These are phyloP conservation scores for Colletotrichum chlorophyti DNA, from an alignment of 2,329 filamentous ascomycete genomes.

Conservation along the genomic window DNA sequence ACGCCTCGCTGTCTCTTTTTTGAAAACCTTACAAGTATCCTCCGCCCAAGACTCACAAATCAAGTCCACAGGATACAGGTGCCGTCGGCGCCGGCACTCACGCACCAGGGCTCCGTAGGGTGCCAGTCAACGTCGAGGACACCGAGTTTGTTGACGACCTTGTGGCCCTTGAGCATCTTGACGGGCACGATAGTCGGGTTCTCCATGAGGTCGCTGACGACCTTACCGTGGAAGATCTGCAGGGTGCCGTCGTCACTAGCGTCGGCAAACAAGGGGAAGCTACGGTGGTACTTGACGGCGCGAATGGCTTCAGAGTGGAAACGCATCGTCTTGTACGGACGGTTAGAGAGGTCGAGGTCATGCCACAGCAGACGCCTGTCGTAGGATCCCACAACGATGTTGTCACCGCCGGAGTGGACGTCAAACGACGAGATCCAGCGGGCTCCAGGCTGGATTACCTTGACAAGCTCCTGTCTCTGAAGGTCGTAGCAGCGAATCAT, in stretches of 20 bases:
- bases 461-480: conserved; percentile 87
- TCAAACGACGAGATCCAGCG: conserved; percentile 94
- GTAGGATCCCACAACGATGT: conserved; percentile 92
- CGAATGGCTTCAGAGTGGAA: conserved; percentile 95
- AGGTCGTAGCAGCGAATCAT: conserved; percentile 94
- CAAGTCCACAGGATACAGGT: conserved; percentile 89
- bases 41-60: conserved; percentile 15
- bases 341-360: conserved; percentile 87
- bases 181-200: conserved; percentile 96
- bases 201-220: conserved; percentile 93
- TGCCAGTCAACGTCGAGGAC: conserved; percentile 98
- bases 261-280: conserved; percentile 87
- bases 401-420: conserved; percentile 91
- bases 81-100: conserved; percentile 93
- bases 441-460: conserved; percentile 91
- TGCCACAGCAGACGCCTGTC: conserved; percentile 95
- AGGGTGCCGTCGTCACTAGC: conserved; percentile 93
- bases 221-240: conserved; percentile 97
- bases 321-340: conserved; percentile 94
- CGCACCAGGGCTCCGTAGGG: conserved; percentile 89
- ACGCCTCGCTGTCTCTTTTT: conserved; percentile 29
- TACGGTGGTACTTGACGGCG: conserved; percentile 84
- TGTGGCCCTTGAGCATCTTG: conserved; percentile 91
- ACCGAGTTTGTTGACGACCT: conserved; percentile 83
- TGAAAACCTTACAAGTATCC: conserved; percentile 22